Percentiles rank a stretch among this genome's conserved stretches.
Conservation (phyloP, 208 protist species). For the Borovskyia barvae region DNA sequence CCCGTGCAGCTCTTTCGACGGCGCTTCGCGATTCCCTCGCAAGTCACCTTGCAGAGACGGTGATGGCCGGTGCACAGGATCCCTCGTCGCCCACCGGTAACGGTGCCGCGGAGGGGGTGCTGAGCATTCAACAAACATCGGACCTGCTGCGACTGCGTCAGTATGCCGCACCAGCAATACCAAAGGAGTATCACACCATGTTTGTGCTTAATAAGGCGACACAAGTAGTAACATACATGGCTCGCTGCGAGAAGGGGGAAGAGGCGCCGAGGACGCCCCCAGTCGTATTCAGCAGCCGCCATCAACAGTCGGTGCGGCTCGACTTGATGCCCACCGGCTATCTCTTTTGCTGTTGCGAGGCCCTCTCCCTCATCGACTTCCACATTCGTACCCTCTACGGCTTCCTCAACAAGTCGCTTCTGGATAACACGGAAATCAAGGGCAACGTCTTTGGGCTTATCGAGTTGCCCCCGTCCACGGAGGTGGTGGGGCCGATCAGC, state of each 20-base stretch:
- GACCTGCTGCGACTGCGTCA: slow-evolving; percentile 31
- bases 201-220: slow-evolving; percentile 64
- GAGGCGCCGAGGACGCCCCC: slow-evolving; percentile 34
- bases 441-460: slow-evolving; percentile 76
- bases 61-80: slow-evolving; percentile 23
- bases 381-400: slow-evolving; percentile 59
- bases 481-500: slow-evolving; percentile 57
- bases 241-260: slow-evolving; percentile 45
- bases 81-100: slow-evolving; percentile 13
- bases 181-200: slow-evolving; percentile 68
- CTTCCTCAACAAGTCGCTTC: slow-evolving; percentile 62
- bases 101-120: slow-evolving; percentile 15
- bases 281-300: slow-evolving; percentile 48
- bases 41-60: slow-evolving; percentile 21
- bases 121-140: slow-evolving; percentile 32
- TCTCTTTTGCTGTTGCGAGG: slow-evolving; percentile 69
- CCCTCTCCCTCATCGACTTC: slow-evolving; percentile 71
- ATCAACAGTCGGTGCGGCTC: slow-evolving; percentile 58
- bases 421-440: slow-evolving; percentile 64
- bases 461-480: slow-evolving; percentile 35
- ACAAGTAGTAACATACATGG: slow-evolving; percentile 69
- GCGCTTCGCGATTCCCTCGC: slow-evolving; percentile 73
- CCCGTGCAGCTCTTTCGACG: slow-evolving; percentile 35
- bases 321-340: slow-evolving; percentile 76
- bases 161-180: slow-evolving; percentile 28